Evolutionary conservation across 2,329 filamentous ascomycete genomes (phyloP), one percentile per base, ranked within the genome.

Genomic region (Monosporascus cannonballus): DNA sequence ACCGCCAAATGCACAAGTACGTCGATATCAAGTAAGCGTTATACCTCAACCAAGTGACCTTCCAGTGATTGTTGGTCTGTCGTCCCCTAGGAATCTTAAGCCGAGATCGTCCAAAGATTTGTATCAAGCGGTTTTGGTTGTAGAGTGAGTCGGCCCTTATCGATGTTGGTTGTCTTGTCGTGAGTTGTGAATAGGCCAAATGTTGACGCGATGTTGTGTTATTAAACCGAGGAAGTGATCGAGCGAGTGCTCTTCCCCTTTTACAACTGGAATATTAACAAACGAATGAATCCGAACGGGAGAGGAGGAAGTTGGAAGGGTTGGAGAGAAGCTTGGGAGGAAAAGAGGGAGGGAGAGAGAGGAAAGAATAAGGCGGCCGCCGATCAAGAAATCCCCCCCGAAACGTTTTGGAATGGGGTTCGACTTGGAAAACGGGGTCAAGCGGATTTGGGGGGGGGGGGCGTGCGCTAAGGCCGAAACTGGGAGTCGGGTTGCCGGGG

Each of bases 261-360:
- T 44, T 63, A 62, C 52, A 39, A 54, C 55, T 54, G 61, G 62
- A 68, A 61, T 67, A 66, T 67, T 59, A 64, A 67, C 64, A 69
- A 69, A 69, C 67, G 67, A 69, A 68, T 68, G 66, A 66, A 67
- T 67, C 61, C 65, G 65, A 69, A 67, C 52, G 56, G 61, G 61
- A 64, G 64, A 63, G 63, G 42, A 46, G 42, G 42, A 46, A 46
- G 42, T 1, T 46, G 42, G 24, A 24, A 46, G n/a, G 22, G 42
- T 25, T 25, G 6, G n/a, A 46, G 42, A 59, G 55, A 57, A 59
- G 56, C 59, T 60, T 54, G 54, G 56, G 52, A 54, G 51, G 49
- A 56, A 54, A 59, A 49, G 52, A 59, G 53, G 52, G 55, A 52
- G 58, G 60, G 56, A 57, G 57, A 57, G 51, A 53, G 52, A 53